Conservation (phyloP, 2,329 filamentous ascomycete species). For the Monosporascus sp. region DNA sequence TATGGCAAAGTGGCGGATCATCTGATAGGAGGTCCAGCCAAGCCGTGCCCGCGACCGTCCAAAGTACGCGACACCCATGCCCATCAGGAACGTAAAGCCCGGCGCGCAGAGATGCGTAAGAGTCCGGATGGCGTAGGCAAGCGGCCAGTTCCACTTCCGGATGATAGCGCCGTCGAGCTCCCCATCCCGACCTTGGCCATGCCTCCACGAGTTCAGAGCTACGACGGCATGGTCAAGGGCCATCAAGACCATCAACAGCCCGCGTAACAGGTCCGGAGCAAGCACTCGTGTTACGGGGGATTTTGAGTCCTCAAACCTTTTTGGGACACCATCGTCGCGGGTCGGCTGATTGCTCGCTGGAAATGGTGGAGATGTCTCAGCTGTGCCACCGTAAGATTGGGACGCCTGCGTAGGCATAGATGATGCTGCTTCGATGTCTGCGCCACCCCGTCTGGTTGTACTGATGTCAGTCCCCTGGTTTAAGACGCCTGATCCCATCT, state of each 20-base stretch:
- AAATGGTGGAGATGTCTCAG: no score
- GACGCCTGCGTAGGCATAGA: no score
- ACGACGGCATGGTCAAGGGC: constrained; percentile 38
- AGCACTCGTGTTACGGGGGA: constrained; percentile 24
- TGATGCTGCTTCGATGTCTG: no score
- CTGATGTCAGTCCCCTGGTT: no score
- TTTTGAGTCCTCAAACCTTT: no score
- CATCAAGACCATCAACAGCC: constrained; percentile 40
- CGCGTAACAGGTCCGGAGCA: constrained; percentile 39
- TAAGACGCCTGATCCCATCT: no score
- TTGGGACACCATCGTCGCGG: no score
- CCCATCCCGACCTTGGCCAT: constrained; percentile 31
- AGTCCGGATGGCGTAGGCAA: constrained; percentile 34
- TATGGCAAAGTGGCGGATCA: constrained; percentile 34
- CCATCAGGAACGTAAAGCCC: constrained; percentile 41
- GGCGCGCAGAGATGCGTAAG: constrained; percentile 41
- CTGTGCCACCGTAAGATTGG: no score
- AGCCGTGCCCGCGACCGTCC: constrained; percentile 34
- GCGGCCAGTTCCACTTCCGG: constrained; percentile 31
- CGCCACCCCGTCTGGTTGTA: no score
- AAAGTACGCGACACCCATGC: constrained; percentile 41
- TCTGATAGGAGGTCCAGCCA: constrained; percentile 31
- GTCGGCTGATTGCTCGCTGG: no score
- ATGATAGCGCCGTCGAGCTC: constrained; percentile 33
- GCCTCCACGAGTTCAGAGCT: constrained; percentile 34